phyloP scores from a whole-genome alignment of 257 asterid species.

The Marsdenia floribunda region DNA sequence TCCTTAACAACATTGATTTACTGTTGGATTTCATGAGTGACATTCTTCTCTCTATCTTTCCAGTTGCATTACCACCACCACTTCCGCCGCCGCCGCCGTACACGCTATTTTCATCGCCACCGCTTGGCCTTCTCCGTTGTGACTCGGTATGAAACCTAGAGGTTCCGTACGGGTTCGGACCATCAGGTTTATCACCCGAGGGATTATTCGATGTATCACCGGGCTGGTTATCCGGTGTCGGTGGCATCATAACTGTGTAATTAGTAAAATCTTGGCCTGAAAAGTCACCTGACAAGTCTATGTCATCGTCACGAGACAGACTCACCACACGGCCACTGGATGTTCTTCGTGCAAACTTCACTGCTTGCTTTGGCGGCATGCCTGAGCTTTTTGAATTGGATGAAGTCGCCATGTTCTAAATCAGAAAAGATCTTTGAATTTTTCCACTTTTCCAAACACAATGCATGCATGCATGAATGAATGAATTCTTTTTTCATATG shows the following conservation, averaged over 20 bases:
- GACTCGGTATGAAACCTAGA: constrained; percentile 52
- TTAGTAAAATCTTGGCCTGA: constrained; percentile 45
- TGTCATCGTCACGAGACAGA: constrained; percentile 66
- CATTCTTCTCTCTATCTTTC: constrained; percentile 64
- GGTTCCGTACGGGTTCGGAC: constrained; percentile 39
- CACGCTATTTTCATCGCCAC: constrained; percentile 24
- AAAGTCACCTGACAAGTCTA: constrained; percentile 41
- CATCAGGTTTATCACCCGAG: constrained; percentile 71
- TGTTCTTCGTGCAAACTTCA: constrained; percentile 71
- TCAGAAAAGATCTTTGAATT: too few relatives aligned
- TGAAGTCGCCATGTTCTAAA: constrained; percentile 35
- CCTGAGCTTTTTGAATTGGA: constrained; percentile 19
- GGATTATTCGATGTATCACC: constrained; percentile 29
- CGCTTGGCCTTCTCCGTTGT: constrained; percentile 19
- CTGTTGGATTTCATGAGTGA: constrained; percentile 50
- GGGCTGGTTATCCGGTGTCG: constrained; percentile 92
- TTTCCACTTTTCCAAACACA: not conserved
- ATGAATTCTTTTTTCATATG: not conserved
- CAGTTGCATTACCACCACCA: constrained; percentile 14
- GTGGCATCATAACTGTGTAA: constrained; percentile 89
- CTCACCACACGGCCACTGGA: constrained; percentile 69
- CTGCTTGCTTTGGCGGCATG: constrained; percentile 37
- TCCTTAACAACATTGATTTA: constrained; percentile 76
- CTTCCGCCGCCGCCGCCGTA: constrained; percentile 22
- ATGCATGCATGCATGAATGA: not conserved